Evolutionary conservation across 768 basidiomycete species (phyloP).

Genomic region (Phaeotremella fagi): DNA sequence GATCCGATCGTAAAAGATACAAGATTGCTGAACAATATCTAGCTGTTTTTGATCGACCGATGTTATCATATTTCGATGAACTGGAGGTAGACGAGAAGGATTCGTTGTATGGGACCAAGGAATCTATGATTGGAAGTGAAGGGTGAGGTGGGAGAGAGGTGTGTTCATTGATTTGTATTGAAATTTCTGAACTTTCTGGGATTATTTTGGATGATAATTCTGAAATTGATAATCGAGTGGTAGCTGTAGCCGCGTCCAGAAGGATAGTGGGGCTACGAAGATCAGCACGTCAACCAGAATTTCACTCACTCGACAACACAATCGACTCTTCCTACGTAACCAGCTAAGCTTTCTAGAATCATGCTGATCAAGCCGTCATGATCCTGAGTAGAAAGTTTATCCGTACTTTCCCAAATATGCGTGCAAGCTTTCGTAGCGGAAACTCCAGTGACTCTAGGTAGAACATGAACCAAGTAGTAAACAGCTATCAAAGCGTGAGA

Average conservation of each 20-base stretch:
- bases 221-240: neutral
- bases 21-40: slow-evolving; percentile 60
- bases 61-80: slow-evolving; percentile 48
- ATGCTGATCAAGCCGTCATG: slow-evolving; percentile 2
- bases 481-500: slow-evolving; percentile 29
- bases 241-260: slow-evolving; percentile 30
- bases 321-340: slow-evolving; percentile 3
- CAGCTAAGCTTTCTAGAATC: slow-evolving; percentile 7
- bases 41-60: slow-evolving; percentile 62
- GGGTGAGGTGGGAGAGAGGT: slow-evolving; percentile 11
- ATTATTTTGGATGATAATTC: slow-evolving; percentile 5
- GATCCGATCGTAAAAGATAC: slow-evolving; percentile 57
- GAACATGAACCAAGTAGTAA: slow-evolving; percentile 27
- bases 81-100: slow-evolving; percentile 11
- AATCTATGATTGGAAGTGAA: slow-evolving; percentile 29
- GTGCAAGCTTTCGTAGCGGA: slow-evolving; percentile 1
- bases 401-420: slow-evolving; percentile 4
- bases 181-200: slow-evolving; percentile 4
- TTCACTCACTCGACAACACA: slow-evolving; percentile 24
- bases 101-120: slow-evolving; percentile 18
- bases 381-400: slow-evolving; percentile 4
- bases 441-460: slow-evolving; percentile 16
- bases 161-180: slow-evolving; percentile 1
- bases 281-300: neutral
- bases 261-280: slow-evolving; percentile 19